phyloP scores from a whole-genome alignment of 805 yeast genomes.

The Candida verbasci region DNA sequence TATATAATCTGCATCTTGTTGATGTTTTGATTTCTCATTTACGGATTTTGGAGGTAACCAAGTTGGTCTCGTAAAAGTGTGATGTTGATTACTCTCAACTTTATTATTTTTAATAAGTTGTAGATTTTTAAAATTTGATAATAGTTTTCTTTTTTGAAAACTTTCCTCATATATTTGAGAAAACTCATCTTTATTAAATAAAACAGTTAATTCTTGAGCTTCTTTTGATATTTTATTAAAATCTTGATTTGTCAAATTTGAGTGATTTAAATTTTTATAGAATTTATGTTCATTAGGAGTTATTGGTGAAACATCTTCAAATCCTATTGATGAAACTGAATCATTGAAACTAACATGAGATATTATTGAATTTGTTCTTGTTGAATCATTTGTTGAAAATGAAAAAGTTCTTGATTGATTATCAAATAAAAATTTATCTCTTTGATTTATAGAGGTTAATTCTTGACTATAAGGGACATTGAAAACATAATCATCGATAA shows the following conservation, averaged over 20 bases:
- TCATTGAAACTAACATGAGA: conserved; percentile 25
- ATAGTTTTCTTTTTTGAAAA: conserved; percentile 17
- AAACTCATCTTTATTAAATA: conserved; percentile 22
- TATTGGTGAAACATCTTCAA: neutral
- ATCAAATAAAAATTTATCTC: conserved; percentile 26
- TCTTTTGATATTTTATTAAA: conserved; percentile 25
- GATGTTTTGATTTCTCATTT: conserved; percentile 51
- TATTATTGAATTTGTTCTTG: conserved; percentile 44
- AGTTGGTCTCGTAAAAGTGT: conserved; percentile 55
- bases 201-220: conserved; percentile 27
- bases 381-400: conserved; percentile 31
- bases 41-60: conserved; percentile 63
- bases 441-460: conserved; percentile 31
- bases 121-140: conserved; percentile 17
- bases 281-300: no score
- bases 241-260: conserved; percentile 3
- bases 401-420: conserved; percentile 16
- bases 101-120: conserved; percentile 2
- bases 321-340: conserved; percentile 6
- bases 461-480: conserved; percentile 66
- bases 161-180: conserved; percentile 22
- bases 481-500: conserved; percentile 37
- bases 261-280: neutral
- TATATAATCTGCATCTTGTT: conserved; percentile 45
- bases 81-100: conserved; percentile 8